Evolutionary conservation across 495 filamentous ascomycete genomes (phyloP).

Genomic region (Neurospora tetrasperma): DNA sequence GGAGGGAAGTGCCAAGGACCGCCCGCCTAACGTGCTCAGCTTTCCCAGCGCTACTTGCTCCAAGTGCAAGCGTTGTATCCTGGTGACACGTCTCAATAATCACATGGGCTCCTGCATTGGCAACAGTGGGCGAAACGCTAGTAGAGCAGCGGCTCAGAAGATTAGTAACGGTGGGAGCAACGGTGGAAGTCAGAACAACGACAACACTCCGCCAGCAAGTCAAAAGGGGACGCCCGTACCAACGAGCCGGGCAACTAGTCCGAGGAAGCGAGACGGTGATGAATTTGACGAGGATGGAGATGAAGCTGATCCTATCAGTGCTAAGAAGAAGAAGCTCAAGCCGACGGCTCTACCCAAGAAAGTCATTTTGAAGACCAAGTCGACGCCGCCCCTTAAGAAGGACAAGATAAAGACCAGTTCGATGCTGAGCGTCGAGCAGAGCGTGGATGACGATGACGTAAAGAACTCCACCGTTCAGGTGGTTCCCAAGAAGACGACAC

Average conservation of each 20-base stretch:
- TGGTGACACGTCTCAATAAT: slow-evolving; percentile 51
- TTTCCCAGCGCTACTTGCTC: slow-evolving; percentile 51
- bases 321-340: slow-evolving; percentile 44
- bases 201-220: slow-evolving; percentile 46
- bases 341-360: slow-evolving; percentile 31
- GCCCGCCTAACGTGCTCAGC: slow-evolving; percentile 43
- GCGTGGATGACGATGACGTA: slow-evolving; percentile 27
- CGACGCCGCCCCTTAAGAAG: slow-evolving; percentile 24
- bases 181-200: slow-evolving; percentile 36
- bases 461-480: slow-evolving; percentile 33
- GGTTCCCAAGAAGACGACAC: slow-evolving; percentile 31
- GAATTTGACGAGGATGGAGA: slow-evolving; percentile 41
- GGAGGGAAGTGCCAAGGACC: slow-evolving; percentile 38
- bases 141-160: slow-evolving; percentile 46
- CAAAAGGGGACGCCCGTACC: slow-evolving; percentile 52
- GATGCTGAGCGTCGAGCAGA: slow-evolving; percentile 31
- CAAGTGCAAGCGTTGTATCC: slow-evolving; percentile 45
- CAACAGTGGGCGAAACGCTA: slow-evolving; percentile 57
- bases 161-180: slow-evolving; percentile 42
- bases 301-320: slow-evolving; percentile 35
- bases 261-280: slow-evolving; percentile 41
- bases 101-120: slow-evolving; percentile 77
- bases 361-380: slow-evolving; percentile 39
- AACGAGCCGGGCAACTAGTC: slow-evolving; percentile 33
- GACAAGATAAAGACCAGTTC: slow-evolving; percentile 36